Evolutionary conservation across 148 eudicot genomes (phyloP), one percentile per base, ranked within the genome.

Genomic region (Dysphania ambrosioides): DNA sequence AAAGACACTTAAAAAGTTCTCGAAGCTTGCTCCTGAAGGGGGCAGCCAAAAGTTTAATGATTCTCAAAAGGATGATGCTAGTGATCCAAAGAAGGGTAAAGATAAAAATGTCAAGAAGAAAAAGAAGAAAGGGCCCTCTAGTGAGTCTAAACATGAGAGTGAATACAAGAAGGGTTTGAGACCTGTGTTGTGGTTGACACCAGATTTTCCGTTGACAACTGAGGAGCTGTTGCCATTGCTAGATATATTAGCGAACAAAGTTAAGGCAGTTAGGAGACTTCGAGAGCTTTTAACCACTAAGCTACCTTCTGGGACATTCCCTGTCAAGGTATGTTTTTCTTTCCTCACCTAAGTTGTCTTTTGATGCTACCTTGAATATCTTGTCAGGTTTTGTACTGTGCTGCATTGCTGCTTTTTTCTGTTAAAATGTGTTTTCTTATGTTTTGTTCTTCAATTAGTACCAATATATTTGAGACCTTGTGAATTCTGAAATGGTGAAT

Each of bases 191-290:
- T 93, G 97, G 95, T 76, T 93, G 79, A 91, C 98, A 35, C 91
- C 92, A 16, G 97, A 91, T 84, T 93, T 93, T 62, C 97, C 97
- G 2, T 79, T 93, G 84, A 87, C 84, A 79, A 91, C 91, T 10
- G 98, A 93, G 70, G 98, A 93, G 81, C 89, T 93, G 70, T 78
- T 93, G 87, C 98, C 98, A 49, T 87, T 93, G 81, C 90, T 93
- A 1, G 98, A 93, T 78, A 93, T 93, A 73, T 80, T 93, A 82
- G 98, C 98, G 51, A 91, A 93, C 79, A 93, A 93, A 86, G 98
- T 93, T 27, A 93, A 91, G 80, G 98, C 98, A 34, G 83, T 93
- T 53, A 87, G 95, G 77, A 87, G 98, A 85, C 81, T 93, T 66
- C 81, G 97, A 71, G 98, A 93, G 86, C 95, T 93, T 75, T 73